These are phyloP conservation scores for Rosellinia necatrix DNA, from an alignment of 2,329 filamentous ascomycete species.

Conservation along the genomic window DNA sequence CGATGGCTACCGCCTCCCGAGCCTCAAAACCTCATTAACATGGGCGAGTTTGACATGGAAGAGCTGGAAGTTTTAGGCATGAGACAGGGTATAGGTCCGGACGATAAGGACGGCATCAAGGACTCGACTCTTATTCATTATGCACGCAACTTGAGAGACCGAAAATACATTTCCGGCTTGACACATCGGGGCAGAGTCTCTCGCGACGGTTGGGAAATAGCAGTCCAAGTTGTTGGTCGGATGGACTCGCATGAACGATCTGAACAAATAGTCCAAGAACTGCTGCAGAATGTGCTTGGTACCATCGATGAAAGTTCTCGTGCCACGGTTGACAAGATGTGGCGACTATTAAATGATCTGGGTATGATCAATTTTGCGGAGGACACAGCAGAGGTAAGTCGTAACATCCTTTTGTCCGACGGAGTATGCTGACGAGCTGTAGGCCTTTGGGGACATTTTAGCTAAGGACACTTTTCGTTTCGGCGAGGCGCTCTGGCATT, in stretches of 20 bases:
- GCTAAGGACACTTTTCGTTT: conserved; percentile 75
- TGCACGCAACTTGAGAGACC: conserved; percentile 67
- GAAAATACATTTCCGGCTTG: conserved; percentile 51
- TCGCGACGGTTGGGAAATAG: conserved; percentile 85
- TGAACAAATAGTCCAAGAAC: conserved; percentile 72
- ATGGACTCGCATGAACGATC: conserved; percentile 75
- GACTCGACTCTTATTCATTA: conserved; percentile 81
- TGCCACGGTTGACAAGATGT: conserved; percentile 78
- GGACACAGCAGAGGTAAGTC: conserved; percentile 77
- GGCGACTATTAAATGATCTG: conserved; percentile 75
- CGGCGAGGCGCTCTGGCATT: conserved; percentile 88
- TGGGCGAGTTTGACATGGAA: conserved; percentile 76
- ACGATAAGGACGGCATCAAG: conserved; percentile 69
- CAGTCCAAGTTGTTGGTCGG: conserved; percentile 79
- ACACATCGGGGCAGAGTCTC: conserved; percentile 41
- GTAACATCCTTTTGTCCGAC: not conserved
- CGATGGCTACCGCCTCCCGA: conserved; percentile 75
- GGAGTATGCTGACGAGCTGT: conserved; percentile 35
- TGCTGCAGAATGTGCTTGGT: conserved; percentile 70
- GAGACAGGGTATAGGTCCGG: conserved; percentile 57
- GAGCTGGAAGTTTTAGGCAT: conserved; percentile 83
- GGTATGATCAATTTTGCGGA: conserved; percentile 80
- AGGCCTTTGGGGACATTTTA: conserved; percentile 84
- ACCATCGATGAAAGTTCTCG: conserved; percentile 68
- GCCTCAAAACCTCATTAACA: conserved; percentile 56